Percentiles rank a stretch among this genome's conserved stretches.
phyloP scores from a whole-genome alignment of 164 flowering plant species.

The Nelumbo lutea region DNA sequence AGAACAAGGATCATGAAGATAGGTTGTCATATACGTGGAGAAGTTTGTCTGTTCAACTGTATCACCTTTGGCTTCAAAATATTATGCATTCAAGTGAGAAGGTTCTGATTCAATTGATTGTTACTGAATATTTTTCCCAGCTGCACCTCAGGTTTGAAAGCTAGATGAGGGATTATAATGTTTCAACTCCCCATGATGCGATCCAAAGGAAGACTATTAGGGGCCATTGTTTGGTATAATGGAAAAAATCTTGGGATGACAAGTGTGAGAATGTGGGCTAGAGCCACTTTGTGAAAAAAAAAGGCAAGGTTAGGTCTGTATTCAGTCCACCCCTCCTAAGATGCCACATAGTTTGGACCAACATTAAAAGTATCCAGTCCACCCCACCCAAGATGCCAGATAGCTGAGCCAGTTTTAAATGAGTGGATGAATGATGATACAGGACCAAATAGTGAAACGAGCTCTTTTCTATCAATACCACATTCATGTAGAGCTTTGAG shows the following conservation, averaged over 20 bases:
- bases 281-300: no score
- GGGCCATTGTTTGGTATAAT: no score
- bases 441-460: neutral
- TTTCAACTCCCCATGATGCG: neutral
- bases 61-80: neutral
- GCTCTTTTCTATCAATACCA: neutral
- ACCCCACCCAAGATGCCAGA: no score
- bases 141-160: neutral
- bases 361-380: no score
- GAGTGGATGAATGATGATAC: neutral
- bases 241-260: no score
- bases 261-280: no score
- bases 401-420: no score
- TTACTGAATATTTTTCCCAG: neutral
- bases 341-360: no score
- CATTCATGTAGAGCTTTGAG: neutral
- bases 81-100: neutral
- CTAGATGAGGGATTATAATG: neutral
- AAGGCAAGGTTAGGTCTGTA: no score
- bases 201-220: no score
- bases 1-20: neutral
- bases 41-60: neutral
- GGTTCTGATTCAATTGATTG: neutral
- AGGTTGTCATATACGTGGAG: neutral
- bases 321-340: no score